phyloP scores from a whole-genome alignment of 2,329 filamentous ascomycete species.

The Cladosporium sp. region DNA sequence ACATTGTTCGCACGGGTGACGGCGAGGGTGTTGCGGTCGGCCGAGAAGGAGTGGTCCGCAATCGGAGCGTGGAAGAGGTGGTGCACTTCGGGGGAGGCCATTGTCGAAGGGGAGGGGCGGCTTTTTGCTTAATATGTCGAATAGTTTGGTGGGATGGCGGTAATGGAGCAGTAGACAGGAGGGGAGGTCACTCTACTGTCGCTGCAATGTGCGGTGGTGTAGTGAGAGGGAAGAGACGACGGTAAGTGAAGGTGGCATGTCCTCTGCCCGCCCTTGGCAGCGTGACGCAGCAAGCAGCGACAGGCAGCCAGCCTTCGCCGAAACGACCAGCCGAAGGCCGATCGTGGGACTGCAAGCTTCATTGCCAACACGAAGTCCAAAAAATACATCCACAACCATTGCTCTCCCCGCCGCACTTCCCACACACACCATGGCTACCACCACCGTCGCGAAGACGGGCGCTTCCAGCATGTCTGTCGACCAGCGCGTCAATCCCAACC shows the following conservation, averaged over 20 bases:
- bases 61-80: conserved; percentile 96
- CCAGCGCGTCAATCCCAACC: conserved; percentile 15
- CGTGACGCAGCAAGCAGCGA: conserved; percentile 3
- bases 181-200: conserved; percentile 88
- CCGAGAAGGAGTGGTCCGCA: conserved; percentile 95
- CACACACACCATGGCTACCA: conserved; percentile 3
- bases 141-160: neutral
- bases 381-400: neutral
- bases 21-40: conserved; percentile 80
- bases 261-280: conserved; percentile 1
- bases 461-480: neutral
- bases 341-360: neutral
- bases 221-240: neutral
- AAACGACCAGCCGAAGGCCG: no score
- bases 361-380: neutral
- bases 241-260: neutral
- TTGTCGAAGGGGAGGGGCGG: conserved; percentile 36
- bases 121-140: neutral
- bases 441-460: conserved; percentile 5
- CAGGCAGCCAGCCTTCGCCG: no score
- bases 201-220: conserved; percentile 4
- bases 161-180: conserved; percentile 57
- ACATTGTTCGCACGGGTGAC: conserved; percentile 86
- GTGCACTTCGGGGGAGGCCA: conserved; percentile 85
- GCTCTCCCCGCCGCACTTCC: neutral